Evolutionary conservation across 495 filamentous ascomycete species (phyloP).

Genomic region (Aspergillus campestris): DNA sequence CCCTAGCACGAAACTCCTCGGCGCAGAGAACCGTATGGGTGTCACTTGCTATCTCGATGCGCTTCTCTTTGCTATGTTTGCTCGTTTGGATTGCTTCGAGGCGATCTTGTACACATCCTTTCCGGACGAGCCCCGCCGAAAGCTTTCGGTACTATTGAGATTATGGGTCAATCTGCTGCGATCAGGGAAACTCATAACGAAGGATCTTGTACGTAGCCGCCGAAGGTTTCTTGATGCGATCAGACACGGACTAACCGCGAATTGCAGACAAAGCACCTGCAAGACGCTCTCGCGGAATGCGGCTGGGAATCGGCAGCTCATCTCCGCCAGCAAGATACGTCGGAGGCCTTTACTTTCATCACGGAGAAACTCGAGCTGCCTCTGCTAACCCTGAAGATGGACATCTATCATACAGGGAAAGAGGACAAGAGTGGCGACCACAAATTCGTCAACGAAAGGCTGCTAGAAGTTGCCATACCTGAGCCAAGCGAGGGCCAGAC

Average conservation of each 20-base stretch:
- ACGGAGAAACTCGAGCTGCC: conserved; percentile 82
- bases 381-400: conserved; percentile 84
- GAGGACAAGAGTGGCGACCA: conserved; percentile 81
- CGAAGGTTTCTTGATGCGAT: not conserved
- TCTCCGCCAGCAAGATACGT: conserved; percentile 80
- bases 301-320: conserved; percentile 80
- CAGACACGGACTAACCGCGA: conserved; percentile 20
- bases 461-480: conserved; percentile 81
- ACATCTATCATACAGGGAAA: conserved; percentile 84
- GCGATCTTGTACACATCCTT: conserved; percentile 72
- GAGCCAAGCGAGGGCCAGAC: conserved; percentile 49
- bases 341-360: conserved; percentile 92
- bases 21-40: conserved; percentile 75
- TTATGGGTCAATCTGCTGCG: conserved; percentile 91
- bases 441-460: conserved; percentile 82
- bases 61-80: conserved; percentile 96
- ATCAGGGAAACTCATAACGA: conserved; percentile 74
- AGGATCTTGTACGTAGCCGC: conserved; percentile 60
- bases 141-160: conserved; percentile 63
- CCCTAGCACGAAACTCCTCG: conserved; percentile 60
- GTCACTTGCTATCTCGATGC: conserved; percentile 92
- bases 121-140: conserved; percentile 55
- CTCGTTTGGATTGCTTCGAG: conserved; percentile 80
- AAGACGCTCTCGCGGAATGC: conserved; percentile 74
- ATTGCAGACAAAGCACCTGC: conserved; percentile 67